These are phyloP conservation scores for Wickerhamomyces hampshirensis DNA, from an alignment of 805 yeast species.

Conservation along the genomic window DNA sequence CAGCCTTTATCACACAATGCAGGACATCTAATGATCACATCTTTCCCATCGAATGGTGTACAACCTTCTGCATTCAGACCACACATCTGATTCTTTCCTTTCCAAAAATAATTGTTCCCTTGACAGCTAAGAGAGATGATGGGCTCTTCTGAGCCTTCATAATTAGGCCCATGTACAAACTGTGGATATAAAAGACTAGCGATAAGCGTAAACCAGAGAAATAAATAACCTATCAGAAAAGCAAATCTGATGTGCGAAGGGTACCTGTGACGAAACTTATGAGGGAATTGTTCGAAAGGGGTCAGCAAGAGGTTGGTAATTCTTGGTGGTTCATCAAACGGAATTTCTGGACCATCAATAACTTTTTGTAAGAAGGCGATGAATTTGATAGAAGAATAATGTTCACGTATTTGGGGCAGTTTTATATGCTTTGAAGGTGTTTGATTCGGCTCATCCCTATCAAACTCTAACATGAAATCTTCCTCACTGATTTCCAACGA, in stretches of 20 bases:
- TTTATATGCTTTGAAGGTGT: neutral
- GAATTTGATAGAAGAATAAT: slow-evolving; percentile 4
- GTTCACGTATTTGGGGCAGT: neutral
- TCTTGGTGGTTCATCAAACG: slow-evolving; percentile 44
- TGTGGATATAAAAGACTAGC: slow-evolving; percentile 10
- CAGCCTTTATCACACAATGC: slow-evolving; percentile 80
- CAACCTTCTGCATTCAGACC: slow-evolving; percentile 69
- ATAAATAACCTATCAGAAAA: slow-evolving; percentile 5
- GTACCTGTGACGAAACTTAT: slow-evolving; percentile 23
- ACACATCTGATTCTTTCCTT: slow-evolving; percentile 70
- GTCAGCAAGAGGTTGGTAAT: slow-evolving; percentile 21
- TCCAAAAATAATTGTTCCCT: slow-evolving; percentile 52
- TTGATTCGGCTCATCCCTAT: slow-evolving; percentile 4
- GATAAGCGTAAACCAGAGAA: slow-evolving; percentile 11
- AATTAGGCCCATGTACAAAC: slow-evolving; percentile 7
- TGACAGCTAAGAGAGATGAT: slow-evolving; percentile 42
- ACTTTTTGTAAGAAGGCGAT: slow-evolving; percentile 26
- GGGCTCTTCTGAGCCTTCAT: slow-evolving; percentile 7
- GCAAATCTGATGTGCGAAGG: slow-evolving; percentile 2
- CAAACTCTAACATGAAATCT: slow-evolving; percentile 8
- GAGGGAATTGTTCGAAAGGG: slow-evolving; percentile 41
- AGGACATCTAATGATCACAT: slow-evolving; percentile 70
- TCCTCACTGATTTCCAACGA: neutral
- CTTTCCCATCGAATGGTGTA: slow-evolving; percentile 36
- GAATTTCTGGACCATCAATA: slow-evolving; percentile 54